Evolutionary conservation across 352 stramenopile species (phyloP), one percentile per base, ranked within the genome.

Genomic region (Globisporangium splendens): DNA sequence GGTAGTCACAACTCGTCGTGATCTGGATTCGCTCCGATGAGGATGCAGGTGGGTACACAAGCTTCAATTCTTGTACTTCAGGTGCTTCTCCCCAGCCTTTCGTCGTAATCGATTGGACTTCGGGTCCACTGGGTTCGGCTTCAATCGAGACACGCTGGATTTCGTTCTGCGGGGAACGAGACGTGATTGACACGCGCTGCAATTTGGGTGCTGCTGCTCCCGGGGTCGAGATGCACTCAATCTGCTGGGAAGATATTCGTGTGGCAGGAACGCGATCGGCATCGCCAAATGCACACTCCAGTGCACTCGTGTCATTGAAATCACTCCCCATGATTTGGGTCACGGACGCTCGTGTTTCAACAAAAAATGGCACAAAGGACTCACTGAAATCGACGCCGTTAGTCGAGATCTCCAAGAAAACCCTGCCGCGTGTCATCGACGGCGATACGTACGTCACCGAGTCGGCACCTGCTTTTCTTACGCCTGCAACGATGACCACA

Each of bases 351-450:
- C n/a, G 57, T n/a, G 33, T 33, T n/a, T 57, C 39, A 18, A 81
- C 46, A 11, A 18, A 63, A 46, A 70, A 73, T 24, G 35, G 44
- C 21, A 69, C 6, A 0, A 22, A 49, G 13, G 70, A 74, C 0
- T 75, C 61, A 33, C 71, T 82, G 39, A 83, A 86, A 44, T 86
- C 76, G 8, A 59, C 54, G 31, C 66, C 53, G 46, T 86, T 86
- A 6, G 59, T 66, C 3, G 73, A 82, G 0, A 86, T 52, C 43
- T 76, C 72, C 8, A 83, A 46, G 21, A 60, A 53, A 33, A 70
- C 66, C 14, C 42, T 46, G 11, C 65, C 69, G 17, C 46, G 24
- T 3, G 33, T 17, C 13, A 72, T 24, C 0, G 50, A 10, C 10
- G 71, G 69, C 13, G 65, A 47, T 0, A 10, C 47, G 14, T 73